Conservation (phyloP, 2,329 filamentous ascomycete genomes). For the Talaromyces sp. region DNA sequence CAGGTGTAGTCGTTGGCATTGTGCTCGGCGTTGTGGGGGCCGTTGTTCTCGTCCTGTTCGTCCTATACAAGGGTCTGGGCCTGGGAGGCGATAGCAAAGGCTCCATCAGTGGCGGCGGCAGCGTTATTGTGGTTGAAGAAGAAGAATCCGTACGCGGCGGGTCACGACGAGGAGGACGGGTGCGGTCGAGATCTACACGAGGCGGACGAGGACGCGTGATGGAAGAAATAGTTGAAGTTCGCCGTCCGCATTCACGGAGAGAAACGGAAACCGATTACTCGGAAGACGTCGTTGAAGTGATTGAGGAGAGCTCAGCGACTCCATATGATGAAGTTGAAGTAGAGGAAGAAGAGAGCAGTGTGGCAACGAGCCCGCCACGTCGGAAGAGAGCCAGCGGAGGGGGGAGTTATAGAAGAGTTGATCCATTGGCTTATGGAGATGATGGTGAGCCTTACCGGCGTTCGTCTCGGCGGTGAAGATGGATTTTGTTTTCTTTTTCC, state of each 20-base stretch:
- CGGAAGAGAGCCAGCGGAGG: constrained; percentile 4
- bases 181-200: constrained; percentile 31
- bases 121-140: constrained; percentile 23
- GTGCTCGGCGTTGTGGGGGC: constrained; percentile 44
- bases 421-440: constrained; percentile 9
- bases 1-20: constrained; percentile 57
- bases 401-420: constrained; percentile 10
- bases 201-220: constrained; percentile 14
- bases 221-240: constrained; percentile 24
- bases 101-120: constrained; percentile 14
- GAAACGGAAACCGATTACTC: constrained; percentile 1
- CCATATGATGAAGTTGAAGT: constrained; percentile 23
- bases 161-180: constrained; percentile 16
- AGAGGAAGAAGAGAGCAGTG: constrained; percentile 30
- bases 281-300: constrained; percentile 55
- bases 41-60: constrained; percentile 49
- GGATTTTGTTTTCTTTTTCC: not conserved
- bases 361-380: constrained; percentile 21
- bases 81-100: constrained; percentile 31
- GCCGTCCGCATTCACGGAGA: constrained; percentile 27
- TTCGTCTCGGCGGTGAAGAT: not conserved
- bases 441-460: constrained; percentile 8
- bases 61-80: constrained; percentile 48
- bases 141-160: constrained; percentile 9
- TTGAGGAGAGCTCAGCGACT: constrained; percentile 48